Evolutionary conservation across 2,329 filamentous ascomycete species (phyloP).

Genomic region (Aphanoascus verrucosus): DNA sequence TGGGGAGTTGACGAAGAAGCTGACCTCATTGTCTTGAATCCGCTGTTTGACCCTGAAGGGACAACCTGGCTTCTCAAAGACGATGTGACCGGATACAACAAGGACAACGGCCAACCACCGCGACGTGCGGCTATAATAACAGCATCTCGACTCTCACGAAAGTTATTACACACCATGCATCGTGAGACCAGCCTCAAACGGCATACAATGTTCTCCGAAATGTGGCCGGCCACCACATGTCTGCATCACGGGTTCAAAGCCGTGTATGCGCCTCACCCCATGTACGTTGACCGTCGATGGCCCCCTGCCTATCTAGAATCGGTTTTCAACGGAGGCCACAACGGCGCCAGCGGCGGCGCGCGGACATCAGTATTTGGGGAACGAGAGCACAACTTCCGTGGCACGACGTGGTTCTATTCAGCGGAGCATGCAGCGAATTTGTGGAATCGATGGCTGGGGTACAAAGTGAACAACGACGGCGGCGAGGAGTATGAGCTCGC

Average conservation of each 20-base stretch:
- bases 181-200: slow-evolving; percentile 73
- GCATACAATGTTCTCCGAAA: slow-evolving; percentile 87
- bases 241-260: slow-evolving; percentile 89
- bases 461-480: slow-evolving; percentile 62
- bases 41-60: slow-evolving; percentile 78
- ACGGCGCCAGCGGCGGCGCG: slow-evolving; percentile 63
- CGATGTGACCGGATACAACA: slow-evolving; percentile 77
- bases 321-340: slow-evolving; percentile 68
- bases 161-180: slow-evolving; percentile 78
- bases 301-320: slow-evolving; percentile 64
- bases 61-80: slow-evolving; percentile 75
- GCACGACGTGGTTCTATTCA: slow-evolving; percentile 87
- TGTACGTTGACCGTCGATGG: slow-evolving; percentile 82
- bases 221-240: slow-evolving; percentile 84
- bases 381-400: slow-evolving; percentile 77
- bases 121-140: slow-evolving; percentile 84
- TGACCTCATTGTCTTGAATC: slow-evolving; percentile 83
- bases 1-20: slow-evolving; percentile 90
- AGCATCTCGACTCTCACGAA: slow-evolving; percentile 68
- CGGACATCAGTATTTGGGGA: slow-evolving; percentile 67
- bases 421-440: slow-evolving; percentile 69
- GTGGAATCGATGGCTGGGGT: slow-evolving; percentile 77
- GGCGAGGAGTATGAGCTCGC: slow-evolving; percentile 64
- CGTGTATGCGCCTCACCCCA: slow-evolving; percentile 78
- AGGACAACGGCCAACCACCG: slow-evolving; percentile 48